Conservation (phyloP, 805 yeast genomes). For the Kuraishia molischiana region DNA sequence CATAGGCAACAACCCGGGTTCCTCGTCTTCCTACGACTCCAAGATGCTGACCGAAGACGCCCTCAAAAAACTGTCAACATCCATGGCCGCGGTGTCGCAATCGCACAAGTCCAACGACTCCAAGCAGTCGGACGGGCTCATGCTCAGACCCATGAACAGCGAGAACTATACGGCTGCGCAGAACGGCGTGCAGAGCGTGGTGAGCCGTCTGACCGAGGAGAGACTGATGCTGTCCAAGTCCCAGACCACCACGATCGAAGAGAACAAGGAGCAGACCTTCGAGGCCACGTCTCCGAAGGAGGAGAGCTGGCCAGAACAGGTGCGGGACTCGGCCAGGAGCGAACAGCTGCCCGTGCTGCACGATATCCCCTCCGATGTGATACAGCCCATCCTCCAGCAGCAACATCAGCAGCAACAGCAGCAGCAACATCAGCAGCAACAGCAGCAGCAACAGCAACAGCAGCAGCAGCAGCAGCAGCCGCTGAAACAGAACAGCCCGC, state of each 20-base stretch:
- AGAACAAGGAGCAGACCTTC: neutral
- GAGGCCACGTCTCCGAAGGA: neutral
- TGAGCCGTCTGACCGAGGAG: neutral
- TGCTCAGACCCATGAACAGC: conserved; percentile 22
- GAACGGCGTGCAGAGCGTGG: conserved; percentile 13
- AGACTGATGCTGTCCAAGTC: neutral
- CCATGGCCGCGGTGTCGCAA: neutral
- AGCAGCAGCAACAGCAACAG: conserved; percentile 4
- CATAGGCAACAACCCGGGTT: too few relatives aligned
- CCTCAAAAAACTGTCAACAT: conserved; percentile 1
- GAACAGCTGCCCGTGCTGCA: conserved; percentile 1
- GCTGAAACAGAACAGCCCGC: neutral
- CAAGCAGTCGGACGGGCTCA: conserved; percentile 10
- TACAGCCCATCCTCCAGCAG: neutral
- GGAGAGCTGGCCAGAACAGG: neutral
- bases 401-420: conserved; percentile 5
- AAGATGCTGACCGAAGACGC: conserved; percentile 2
- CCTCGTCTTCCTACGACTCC: conserved; percentile 1
- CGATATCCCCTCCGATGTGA: conserved; percentile 5
- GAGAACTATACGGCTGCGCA: conserved; percentile 20
- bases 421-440: conserved; percentile 4
- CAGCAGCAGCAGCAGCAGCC: conserved; percentile 5
- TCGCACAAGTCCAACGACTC: neutral
- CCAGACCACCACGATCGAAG: conserved; percentile 1
- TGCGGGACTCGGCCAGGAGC: neutral